These are phyloP conservation scores for Aureobasidium lini DNA, from an alignment of 2,329 filamentous ascomycete species.

Conservation along the genomic window DNA sequence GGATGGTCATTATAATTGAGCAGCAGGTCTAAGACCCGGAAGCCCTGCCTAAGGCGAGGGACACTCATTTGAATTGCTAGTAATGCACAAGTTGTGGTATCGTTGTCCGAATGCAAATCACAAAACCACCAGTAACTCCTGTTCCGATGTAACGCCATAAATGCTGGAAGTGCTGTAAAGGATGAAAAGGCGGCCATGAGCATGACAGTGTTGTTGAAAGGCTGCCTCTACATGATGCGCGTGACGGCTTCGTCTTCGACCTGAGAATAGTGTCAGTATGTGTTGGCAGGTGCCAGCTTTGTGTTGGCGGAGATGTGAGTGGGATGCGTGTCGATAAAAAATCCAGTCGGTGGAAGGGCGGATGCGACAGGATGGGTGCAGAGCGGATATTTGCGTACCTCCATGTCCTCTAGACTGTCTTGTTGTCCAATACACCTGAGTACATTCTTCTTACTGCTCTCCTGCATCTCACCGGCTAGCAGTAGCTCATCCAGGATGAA, in stretches of 20 bases:
- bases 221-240: constrained; percentile 49
- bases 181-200: background rate
- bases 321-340: background rate
- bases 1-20: constrained; percentile 20
- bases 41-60: constrained; percentile 25
- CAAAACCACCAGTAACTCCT: constrained; percentile 12
- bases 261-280: constrained; percentile 19
- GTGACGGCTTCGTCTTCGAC: constrained; percentile 35
- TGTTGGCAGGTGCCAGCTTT: constrained; percentile 12
- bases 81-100: constrained; percentile 15
- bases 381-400: constrained; percentile 58
- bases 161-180: background rate
- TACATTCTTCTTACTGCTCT: constrained; percentile 99
- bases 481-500: constrained; percentile 97
- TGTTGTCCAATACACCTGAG: constrained; percentile 93
- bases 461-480: constrained; percentile 91
- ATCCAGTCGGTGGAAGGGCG: background rate
- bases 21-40: constrained; percentile 23
- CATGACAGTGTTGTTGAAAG: constrained; percentile 4
- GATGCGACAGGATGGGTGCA: background rate
- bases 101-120: constrained; percentile 10
- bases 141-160: constrained; percentile 10
- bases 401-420: constrained; percentile 96
- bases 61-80: constrained; percentile 17
- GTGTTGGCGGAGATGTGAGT: background rate